Evolutionary conservation across 139 green algal genomes (phyloP), one percentile per base, ranked within the genome.

Genomic region (Closterium sp.): DNA sequence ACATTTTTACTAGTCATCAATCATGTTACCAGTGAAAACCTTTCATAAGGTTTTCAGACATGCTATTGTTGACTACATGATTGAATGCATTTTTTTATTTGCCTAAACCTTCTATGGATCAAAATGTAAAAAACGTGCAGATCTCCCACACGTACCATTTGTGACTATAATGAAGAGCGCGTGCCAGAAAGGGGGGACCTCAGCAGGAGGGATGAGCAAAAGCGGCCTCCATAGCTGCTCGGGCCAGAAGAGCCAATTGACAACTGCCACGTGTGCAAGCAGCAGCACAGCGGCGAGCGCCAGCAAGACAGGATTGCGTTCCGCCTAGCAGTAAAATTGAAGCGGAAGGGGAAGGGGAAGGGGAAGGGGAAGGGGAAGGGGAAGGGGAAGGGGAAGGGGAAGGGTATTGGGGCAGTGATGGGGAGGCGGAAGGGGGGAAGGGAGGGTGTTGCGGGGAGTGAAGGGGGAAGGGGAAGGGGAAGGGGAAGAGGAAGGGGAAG

Each of bases 91-190:
- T n/a, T n/a, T n/a, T n/a, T n/a, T n/a, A n/a, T n/a, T n/a, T n/a
- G n/a, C n/a, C n/a, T n/a, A n/a, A n/a, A 19, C 38, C 38, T 66
- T 5, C 19, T 66, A 10, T 66, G 19, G 4, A 23, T 8, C 19
- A 66, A 66, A 66, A 1, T 66, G 38, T 9, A 66, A 66, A 66
- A 76, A 76, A 76, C 55, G 25, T 76, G 55, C 55, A 76, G 55
- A 2, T 76, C 25, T 4, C 55, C 10, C 23, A 86, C 33, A 86
- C 28, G 25, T 86, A 93, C 90, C 90, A 85, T 93, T 93, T 89
- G 92, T 43, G 28, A 90, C 35, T 33, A 93, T 90, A 33, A 91
- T 93, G 28, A 55, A 93, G 90, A 91, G 31, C 10, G 90, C 90
- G 7, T 93, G 30, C 90, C 90, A 93, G 34, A 93, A 90, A 32